A percentile compares a stretch with the other conserved stretches of the same genome.
Conservation (phyloP, 306 rosid genomes). For the Potentilla sterilis region DNA sequence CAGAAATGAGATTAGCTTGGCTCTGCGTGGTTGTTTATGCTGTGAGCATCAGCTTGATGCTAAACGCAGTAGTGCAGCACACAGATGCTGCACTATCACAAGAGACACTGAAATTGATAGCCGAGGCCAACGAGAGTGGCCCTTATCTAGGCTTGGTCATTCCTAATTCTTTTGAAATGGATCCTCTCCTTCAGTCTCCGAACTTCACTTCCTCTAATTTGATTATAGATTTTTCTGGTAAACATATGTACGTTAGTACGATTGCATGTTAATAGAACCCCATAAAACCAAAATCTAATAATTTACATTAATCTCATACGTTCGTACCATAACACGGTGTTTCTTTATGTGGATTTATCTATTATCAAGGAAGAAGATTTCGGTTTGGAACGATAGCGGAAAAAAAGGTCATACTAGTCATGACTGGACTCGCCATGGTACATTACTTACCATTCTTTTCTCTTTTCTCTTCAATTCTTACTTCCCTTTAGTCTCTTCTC, state of each 20-base stretch:
- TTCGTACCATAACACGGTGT: too few species aligned
- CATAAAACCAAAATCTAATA: background rate
- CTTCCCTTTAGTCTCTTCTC: background rate
- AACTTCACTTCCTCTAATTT: constrained; percentile 27
- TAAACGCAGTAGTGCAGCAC: constrained; percentile 22
- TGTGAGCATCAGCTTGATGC: background rate
- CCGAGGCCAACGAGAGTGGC: background rate
- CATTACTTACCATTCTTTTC: background rate
- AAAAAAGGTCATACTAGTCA: constrained; percentile 31
- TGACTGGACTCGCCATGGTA: constrained; percentile 45
- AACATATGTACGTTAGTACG: constrained; percentile 3
- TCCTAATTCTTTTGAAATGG: constrained; percentile 48
- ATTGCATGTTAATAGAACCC: background rate
- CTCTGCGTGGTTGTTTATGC: constrained; percentile 15
- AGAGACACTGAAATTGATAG: background rate
- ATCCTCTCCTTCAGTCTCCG: constrained; percentile 51
- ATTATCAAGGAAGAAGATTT: constrained; percentile 35
- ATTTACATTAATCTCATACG: background rate
- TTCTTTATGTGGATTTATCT: background rate
- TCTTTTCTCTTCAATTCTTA: background rate
- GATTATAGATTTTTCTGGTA: constrained; percentile 44
- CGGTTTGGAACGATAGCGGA: constrained; percentile 33
- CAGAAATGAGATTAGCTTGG: constrained; percentile 1
- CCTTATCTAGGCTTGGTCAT: constrained; percentile 41
- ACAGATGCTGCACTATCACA: constrained; percentile 26